Conservation (phyloP, 371 early-diverging fungal genomes). For the Syncephalastrum sp. region DNA sequence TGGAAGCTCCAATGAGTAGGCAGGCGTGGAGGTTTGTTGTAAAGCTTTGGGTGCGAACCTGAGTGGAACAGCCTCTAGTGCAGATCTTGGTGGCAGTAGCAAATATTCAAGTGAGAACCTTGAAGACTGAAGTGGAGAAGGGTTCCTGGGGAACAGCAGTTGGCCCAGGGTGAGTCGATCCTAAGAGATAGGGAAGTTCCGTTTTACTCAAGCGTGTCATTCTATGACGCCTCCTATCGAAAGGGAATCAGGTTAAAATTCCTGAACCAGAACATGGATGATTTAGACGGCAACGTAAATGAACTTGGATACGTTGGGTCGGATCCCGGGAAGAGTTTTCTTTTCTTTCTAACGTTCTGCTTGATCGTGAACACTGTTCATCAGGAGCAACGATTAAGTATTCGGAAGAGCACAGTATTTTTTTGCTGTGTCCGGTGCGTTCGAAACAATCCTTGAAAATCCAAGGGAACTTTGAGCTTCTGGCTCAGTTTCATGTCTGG, state of each 20-base stretch:
- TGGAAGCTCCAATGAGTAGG: no score
- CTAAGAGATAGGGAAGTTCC: slow-evolving; percentile 59
- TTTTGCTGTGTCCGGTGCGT: slow-evolving; percentile 49
- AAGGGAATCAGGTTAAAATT: slow-evolving; percentile 69
- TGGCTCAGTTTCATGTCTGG: slow-evolving; percentile 49
- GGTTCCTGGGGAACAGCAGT: slow-evolving; percentile 57
- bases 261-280: slow-evolving; percentile 56
- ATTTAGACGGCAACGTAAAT: slow-evolving; percentile 41
- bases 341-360: no score
- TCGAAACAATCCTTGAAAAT: slow-evolving; percentile 57
- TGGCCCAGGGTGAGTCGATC: slow-evolving; percentile 66
- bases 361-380: no score
- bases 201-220: slow-evolving; percentile 29
- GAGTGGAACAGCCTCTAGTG: no score
- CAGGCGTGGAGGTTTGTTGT: no score
- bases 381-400: no score
- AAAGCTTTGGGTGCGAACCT: no score
- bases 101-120: no score
- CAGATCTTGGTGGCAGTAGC: no score
- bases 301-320: no score
- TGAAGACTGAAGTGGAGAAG: no score
- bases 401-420: slow-evolving; percentile 32
- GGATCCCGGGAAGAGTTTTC: no score
- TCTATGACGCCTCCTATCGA: slow-evolving; percentile 45
- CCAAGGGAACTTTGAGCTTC: slow-evolving; percentile 40